These are phyloP conservation scores for Cruciata laevipes DNA, from an alignment of 257 asterid species.

Conservation along the genomic window DNA sequence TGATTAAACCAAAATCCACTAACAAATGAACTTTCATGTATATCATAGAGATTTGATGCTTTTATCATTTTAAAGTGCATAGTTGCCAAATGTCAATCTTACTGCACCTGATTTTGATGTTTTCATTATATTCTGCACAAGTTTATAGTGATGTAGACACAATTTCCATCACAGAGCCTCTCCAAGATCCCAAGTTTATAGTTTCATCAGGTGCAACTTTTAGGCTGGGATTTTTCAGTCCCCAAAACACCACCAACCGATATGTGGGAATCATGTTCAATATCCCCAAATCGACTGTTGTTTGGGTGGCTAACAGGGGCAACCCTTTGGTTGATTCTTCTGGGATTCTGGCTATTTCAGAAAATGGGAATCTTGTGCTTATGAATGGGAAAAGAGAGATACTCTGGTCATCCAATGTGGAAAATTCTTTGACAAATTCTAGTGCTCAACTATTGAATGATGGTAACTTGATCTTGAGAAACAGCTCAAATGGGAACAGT, in stretches of 20 bases:
- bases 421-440: conserved; percentile 17
- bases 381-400: conserved; percentile 20
- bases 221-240: conserved; percentile 26
- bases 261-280: conserved; percentile 25
- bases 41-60: background rate
- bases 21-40: background rate
- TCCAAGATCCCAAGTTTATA: conserved; percentile 19
- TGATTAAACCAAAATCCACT: background rate
- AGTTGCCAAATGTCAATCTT: background rate
- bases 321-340: conserved; percentile 27
- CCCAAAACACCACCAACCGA: conserved; percentile 11
- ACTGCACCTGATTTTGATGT: background rate
- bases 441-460: conserved; percentile 31
- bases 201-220: conserved; percentile 13
- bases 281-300: conserved; percentile 8
- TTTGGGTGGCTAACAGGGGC: conserved; percentile 59
- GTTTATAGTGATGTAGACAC: conserved; percentile 1
- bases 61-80: no score
- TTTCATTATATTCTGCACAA: background rate
- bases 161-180: background rate
- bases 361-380: conserved; percentile 34
- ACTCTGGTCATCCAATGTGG: conserved; percentile 35
- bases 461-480: conserved; percentile 35
- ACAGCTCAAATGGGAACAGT: conserved; percentile 19
- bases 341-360: conserved; percentile 25